Conservation (phyloP, 768 basidiomycete genomes). For the Coprinopsis marcescibilis region DNA sequence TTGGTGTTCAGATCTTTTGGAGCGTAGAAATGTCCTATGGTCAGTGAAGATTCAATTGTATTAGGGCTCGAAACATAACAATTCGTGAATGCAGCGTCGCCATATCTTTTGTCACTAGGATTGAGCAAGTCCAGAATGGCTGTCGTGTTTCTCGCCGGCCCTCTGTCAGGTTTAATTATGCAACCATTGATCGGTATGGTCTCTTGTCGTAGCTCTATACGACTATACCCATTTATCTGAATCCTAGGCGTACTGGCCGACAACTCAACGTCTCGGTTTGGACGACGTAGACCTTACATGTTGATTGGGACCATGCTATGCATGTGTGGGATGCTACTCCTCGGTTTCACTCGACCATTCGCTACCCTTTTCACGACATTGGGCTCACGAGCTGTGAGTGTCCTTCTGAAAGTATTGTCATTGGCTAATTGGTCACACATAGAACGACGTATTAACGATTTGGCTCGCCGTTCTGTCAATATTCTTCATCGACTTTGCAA, state of each 20-base stretch:
- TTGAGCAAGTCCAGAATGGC: slow-evolving; percentile 84
- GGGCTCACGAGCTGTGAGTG: slow-evolving; percentile 25
- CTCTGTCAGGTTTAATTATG: slow-evolving; percentile 82
- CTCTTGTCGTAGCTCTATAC: slow-evolving; percentile 9
- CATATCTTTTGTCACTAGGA: slow-evolving; percentile 86
- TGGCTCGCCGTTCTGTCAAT: slow-evolving; percentile 61
- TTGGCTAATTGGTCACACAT: too few relatives aligned
- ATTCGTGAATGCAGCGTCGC: slow-evolving; percentile 44
- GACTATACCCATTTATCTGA: not conserved
- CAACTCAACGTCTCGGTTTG: slow-evolving; percentile 75
- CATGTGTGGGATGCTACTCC: slow-evolving; percentile 65
- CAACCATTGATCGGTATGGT: slow-evolving; percentile 78
- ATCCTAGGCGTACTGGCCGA: slow-evolving; percentile 66
- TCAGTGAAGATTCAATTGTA: slow-evolving; percentile 16
- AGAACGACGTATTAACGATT: slow-evolving; percentile 61
- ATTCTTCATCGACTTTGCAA: slow-evolving; percentile 54
- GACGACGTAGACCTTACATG: slow-evolving; percentile 85
- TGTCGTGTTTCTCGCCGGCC: slow-evolving; percentile 89
- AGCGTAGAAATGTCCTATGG: slow-evolving; percentile 94
- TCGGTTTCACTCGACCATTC: slow-evolving; percentile 76
- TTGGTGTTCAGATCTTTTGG: slow-evolving; percentile 90
- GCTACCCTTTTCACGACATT: slow-evolving; percentile 42
- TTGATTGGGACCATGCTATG: slow-evolving; percentile 62
- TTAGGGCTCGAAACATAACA: not conserved
- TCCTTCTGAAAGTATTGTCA: too few relatives aligned